A percentile compares a stretch with the other conserved stretches of the same genome.
phyloP scores from a whole-genome alignment of 2,329 filamentous ascomycete genomes.

The Exophiala phaeomuriformis region DNA sequence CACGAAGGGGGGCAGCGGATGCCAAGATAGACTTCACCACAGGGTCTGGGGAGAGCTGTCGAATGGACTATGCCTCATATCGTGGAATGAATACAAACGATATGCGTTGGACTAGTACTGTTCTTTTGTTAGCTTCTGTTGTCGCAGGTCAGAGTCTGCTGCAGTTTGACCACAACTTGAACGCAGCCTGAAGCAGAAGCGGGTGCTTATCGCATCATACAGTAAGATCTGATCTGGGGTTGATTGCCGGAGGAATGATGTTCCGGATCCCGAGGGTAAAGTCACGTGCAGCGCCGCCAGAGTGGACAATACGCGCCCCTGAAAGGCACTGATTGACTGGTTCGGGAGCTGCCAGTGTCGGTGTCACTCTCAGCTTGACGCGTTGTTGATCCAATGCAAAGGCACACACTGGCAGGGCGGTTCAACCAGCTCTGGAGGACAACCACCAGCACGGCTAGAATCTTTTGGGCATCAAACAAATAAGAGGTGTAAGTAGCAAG shows the following conservation, averaged over 20 bases:
- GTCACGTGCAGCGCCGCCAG: background rate
- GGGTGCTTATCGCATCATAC: background rate
- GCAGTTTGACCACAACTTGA: no score
- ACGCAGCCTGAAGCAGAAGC: no score
- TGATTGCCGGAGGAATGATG: background rate
- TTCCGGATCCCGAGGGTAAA: background rate
- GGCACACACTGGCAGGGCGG: no score
- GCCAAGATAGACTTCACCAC: background rate
- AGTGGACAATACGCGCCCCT: background rate
- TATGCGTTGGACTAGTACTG: no score
- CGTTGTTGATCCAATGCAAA: background rate
- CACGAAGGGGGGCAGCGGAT: background rate
- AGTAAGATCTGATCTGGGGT: no score
- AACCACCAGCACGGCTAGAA: constrained; percentile 4
- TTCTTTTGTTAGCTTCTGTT: no score
- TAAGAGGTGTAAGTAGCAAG: constrained; percentile 11
- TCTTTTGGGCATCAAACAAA: constrained; percentile 8
- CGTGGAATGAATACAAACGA: no score
- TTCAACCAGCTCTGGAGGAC: background rate
- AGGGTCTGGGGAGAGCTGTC: no score
- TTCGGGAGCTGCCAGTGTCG: background rate
- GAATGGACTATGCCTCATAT: no score
- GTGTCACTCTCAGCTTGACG: background rate
- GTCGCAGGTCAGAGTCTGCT: no score
- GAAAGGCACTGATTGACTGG: background rate